Evolutionary conservation across 2,329 filamentous ascomycete species (phyloP), one percentile per base, ranked within the genome.

Genomic region (Arthrobotrys megalospora): DNA sequence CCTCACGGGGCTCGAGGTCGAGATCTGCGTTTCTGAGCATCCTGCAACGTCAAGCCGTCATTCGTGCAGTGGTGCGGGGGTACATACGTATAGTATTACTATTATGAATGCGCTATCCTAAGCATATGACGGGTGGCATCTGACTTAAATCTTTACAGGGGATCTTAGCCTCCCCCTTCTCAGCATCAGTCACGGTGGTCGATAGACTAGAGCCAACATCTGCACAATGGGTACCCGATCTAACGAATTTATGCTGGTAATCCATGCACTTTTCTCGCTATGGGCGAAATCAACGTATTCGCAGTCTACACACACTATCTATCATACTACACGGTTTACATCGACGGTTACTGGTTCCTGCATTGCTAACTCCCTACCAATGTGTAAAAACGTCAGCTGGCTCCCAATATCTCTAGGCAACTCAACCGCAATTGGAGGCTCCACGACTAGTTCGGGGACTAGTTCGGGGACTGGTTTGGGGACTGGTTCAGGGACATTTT

Each of bases 291-390:
- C 19, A 16, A 11, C n/a, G n/a, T 60, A 43, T 16, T 43, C 36
- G 5, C 55, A 60, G 43, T 60, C 55, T n/a, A 60, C 19, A n/a
- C 2, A 16, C n/a, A 28, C 36, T 4, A 3, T 43, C 24, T 60
- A 60, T 14, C 10, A 24, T 14, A 60, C 55, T 43, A 60, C 36
- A 8, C 36, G 11, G 4, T 24, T 60, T n/a, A 60, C 55, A 28
- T 60, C 55, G 12, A 60, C 55, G 6, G 19, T 60, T 5, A 60
- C 34, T 7, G 55, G 36, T 43, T 41, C 36, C 36, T 60, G 55
- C 55, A 43, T 10, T 28, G 24, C 10, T 1, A 60, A 60, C 11
- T 2, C 0, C 21, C 36, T 60, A 3, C 55, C 36, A 8, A 24
- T 60, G 36, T 43, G 55, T 32, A 34, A 60, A 7, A 60, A 60